Evolutionary conservation across 768 basidiomycete genomes (phyloP), one percentile per base, ranked within the genome.

Genomic region (Psilocybe cyanescens): DNA sequence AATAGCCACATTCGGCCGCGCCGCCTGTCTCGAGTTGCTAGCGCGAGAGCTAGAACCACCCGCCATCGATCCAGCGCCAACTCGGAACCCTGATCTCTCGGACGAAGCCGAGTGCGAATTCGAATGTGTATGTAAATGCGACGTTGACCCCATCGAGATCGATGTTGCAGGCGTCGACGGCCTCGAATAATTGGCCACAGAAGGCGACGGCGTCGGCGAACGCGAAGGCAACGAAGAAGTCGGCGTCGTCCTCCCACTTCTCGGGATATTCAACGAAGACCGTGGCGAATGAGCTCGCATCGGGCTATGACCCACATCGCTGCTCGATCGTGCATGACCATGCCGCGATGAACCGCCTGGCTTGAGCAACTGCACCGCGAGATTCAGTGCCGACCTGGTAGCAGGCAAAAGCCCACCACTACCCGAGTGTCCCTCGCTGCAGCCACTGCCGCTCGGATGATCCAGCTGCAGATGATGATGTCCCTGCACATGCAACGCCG

Each of bases 321-420:
- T 82, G 50, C 74, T 76, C 45, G 77, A 77, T 48, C 81, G 73
- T 9, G 54, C 60, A 70, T 83, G 81, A 17, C 76, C 67, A 49
- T 61, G 30, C 33, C 46, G 46, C 19, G 58, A 60, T 1, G 59
- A 52, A 17, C 55, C 59, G 6, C 58, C 55, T 37, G 81, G 78
- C 61, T 81, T 83, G 49, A 86, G 70, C 24, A 86, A 63, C 39
- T 77, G 75, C 7, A 78, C 75, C 2, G 78, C 79, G 44, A 83
- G 65, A 28, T 75, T 77, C 54, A 83, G 67, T 39, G 74, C 76
- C n/a, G 81, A 81, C 46, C 74, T 74, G 29, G 76, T 75, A 39
- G 72, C 64, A 59, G 66, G 61, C 8, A 58, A 37, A 14, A 62
- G 24, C 2, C 54, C 57, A 16, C 55, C 55, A 30, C 28, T 30